Evolutionary conservation across 2,329 filamentous ascomycete species (phyloP).

Genomic region (Tolypocladium inflatum): DNA sequence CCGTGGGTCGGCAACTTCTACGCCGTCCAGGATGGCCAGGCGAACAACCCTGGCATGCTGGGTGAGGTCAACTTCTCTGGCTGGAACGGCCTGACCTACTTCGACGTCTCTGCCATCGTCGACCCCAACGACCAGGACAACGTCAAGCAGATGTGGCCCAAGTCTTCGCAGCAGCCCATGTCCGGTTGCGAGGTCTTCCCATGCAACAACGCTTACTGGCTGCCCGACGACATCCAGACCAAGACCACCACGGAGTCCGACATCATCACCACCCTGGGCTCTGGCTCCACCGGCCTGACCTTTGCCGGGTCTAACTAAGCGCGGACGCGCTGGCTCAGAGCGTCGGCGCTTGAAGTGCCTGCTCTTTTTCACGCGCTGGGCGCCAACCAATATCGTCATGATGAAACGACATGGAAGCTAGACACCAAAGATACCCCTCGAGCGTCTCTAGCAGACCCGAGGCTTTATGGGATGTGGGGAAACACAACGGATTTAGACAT

Average conservation of each 20-base stretch:
- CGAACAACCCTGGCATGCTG: conserved; percentile 38
- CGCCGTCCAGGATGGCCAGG: conserved; percentile 34
- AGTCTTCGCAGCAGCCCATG: conserved; percentile 21
- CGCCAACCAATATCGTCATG: conserved; percentile 8
- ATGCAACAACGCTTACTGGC: conserved; percentile 45
- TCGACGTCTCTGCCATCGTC: conserved; percentile 50
- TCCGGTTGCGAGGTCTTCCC: conserved; percentile 44
- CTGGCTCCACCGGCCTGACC: conserved; percentile 15
- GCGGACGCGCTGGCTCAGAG: not conserved
- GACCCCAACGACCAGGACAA: conserved; percentile 37
- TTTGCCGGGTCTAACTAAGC: conserved; percentile 6
- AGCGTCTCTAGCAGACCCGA: conserved; percentile 11
- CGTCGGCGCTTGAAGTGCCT: not conserved
- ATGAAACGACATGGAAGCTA: conserved; percentile 10
- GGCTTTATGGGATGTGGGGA: conserved; percentile 8
- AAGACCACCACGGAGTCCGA: conserved; percentile 37
- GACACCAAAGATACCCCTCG: conserved; percentile 17
- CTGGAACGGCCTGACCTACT: conserved; percentile 40
- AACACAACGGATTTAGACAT: conserved; percentile 7
- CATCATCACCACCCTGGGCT: conserved; percentile 41
- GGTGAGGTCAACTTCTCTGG: conserved; percentile 41
- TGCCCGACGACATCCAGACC: conserved; percentile 45
- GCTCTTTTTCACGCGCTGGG: conserved; percentile 11
- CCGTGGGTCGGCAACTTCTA: conserved; percentile 42
- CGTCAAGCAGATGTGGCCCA: conserved; percentile 46